phyloP scores from a whole-genome alignment of 2,329 filamentous ascomycete species.

The Blastomyces silverae region DNA sequence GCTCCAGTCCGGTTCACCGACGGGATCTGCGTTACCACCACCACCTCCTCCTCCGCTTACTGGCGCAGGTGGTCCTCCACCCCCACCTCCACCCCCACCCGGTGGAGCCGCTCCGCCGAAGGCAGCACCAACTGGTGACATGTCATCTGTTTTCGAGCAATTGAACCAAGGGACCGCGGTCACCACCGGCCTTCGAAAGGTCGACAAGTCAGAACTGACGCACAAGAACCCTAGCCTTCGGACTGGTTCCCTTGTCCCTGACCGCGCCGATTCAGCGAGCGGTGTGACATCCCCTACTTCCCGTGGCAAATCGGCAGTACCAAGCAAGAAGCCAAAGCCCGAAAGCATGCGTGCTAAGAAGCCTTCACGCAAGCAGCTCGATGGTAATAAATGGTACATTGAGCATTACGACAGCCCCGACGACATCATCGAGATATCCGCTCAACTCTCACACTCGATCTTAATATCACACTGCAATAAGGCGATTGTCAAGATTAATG shows the following conservation, averaged over 20 bases:
- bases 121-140: constrained; percentile 51
- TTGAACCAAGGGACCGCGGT: constrained; percentile 85
- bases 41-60: constrained; percentile 45
- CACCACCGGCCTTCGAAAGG: constrained; percentile 82
- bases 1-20: constrained; percentile 39
- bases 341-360: constrained; percentile 80
- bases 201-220: constrained; percentile 93
- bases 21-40: constrained; percentile 43
- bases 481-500: constrained; percentile 78
- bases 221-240: constrained; percentile 93
- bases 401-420: constrained; percentile 83
- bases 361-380: constrained; percentile 68
- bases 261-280: constrained; percentile 48
- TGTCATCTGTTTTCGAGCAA: constrained; percentile 84
- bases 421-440: constrained; percentile 71
- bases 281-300: constrained; percentile 43
- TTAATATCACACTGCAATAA: constrained; percentile 89
- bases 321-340: constrained; percentile 79
- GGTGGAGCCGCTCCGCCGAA: constrained; percentile 46
- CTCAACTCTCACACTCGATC: constrained; percentile 76
- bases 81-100: constrained; percentile 61
- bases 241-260: constrained; percentile 61
- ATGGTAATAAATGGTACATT: constrained; percentile 90
- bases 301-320: constrained; percentile 76
- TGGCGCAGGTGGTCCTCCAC: constrained; percentile 56